Base-by-base conservation (phyloP, 2,329 filamentous ascomycete species). In the Pestalotiopsis sp. region DNA sequence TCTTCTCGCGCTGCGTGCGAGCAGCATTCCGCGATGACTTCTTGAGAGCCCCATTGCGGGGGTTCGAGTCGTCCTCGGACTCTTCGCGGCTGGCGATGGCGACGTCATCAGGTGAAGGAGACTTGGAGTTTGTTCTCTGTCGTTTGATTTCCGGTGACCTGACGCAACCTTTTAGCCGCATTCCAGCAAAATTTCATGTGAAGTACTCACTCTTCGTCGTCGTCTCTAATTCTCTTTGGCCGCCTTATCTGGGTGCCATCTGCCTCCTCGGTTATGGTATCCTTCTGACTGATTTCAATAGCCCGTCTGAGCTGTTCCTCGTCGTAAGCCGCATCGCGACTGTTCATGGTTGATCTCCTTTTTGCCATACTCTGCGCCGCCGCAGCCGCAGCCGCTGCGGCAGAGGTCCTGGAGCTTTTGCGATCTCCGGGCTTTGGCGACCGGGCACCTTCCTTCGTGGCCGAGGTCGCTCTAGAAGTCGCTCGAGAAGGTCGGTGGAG, bases 311-410 rank as follows among this genome's bases (percentile, higher is more conserved):
- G 81, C 75, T 95, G 91, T 78, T 97, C 94, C 80, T 99, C 96
- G 72, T 98, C 95, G 75, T 98, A 98, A 25, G 94, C 95, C 57
- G 95, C 95, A 79, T 94, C 92, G 71, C 95, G 90, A 79, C 96
- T 99, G 77, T 98, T 97, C 94, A 98, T 98, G 6, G 96, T 99
- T 23, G 94, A 97, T 36, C 96, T 89, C 69, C 96, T 90, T 79
- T 98, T 98, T 49, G 60, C 58, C 45, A 91, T 90, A 66, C 88
- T 87, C 66, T 89, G 86, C 58, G 82, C 82, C 12, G 82, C 78
- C 1, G 84, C 82, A 11, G 81, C 80, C 59, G 85, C 86, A 73
- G 67, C 63, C 2, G 61, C 61, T 4, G 64, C 71, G 17, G 75
- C 76, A 20, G 84, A 84, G 66, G 84, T 84, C 62, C 85, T 88